A percentile compares a stretch with the other conserved stretches of the same genome.
Evolutionary conservation across 306 rosid genomes (phyloP).

Genomic region (Castanopsis chinensis): DNA sequence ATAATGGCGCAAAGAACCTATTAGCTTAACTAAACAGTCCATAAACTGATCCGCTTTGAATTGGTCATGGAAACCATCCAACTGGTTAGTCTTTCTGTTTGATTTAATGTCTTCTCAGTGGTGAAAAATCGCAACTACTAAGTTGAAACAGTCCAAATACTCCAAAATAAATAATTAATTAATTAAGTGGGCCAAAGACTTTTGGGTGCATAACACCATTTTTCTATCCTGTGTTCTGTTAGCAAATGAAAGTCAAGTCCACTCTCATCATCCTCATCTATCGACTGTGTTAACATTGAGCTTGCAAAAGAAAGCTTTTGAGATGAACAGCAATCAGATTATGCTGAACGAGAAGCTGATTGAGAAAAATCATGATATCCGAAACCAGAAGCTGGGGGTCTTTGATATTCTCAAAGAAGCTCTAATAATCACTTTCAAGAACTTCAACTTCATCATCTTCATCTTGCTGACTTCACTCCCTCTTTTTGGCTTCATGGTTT

Average conservation of each 20-base stretch:
- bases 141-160: no score
- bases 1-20: no score
- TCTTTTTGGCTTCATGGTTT: conserved; percentile 43
- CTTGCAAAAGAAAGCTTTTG: conserved; percentile 18
- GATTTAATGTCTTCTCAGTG: no score
- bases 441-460: conserved; percentile 57
- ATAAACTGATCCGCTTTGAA: no score
- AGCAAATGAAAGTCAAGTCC: not conserved
- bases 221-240: not conserved
- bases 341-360: conserved; percentile 26
- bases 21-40: no score
- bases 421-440: conserved; percentile 12
- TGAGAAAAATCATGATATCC: not conserved
- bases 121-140: no score
- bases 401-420: conserved; percentile 45
- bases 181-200: no score
- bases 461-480: conserved; percentile 43
- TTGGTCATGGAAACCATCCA: no score
- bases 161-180: no score
- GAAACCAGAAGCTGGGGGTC: conserved; percentile 28
- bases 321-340: conserved; percentile 36
- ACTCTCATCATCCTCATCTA: not conserved
- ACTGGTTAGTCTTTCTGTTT: no score
- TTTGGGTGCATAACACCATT: not conserved
- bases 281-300: not conserved